Conservation (phyloP, 495 filamentous ascomycete genomes). For the Astrothelium subdiscretum region DNA sequence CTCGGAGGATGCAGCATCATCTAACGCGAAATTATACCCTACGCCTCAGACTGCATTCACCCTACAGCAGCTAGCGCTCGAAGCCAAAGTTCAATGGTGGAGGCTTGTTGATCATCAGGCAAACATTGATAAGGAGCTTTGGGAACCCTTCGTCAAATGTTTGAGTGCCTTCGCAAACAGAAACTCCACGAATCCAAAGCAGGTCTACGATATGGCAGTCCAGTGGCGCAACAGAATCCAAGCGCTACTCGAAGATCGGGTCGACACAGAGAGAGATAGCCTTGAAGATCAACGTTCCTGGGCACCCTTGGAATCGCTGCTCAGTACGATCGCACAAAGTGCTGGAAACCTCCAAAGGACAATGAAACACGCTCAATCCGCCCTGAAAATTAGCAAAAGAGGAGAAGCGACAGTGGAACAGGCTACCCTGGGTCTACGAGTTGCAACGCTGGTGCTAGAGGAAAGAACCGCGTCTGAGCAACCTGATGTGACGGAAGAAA, state of each 20-base stretch:
- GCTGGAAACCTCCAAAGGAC: neutral
- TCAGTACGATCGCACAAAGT: neutral
- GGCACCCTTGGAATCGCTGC: neutral
- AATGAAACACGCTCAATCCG: neutral
- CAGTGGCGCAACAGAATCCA: slow-evolving; percentile 2
- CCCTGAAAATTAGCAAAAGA: neutral
- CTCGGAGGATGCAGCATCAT: slow-evolving; percentile 38
- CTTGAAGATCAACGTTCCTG: neutral
- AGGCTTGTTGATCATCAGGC: slow-evolving; percentile 55
- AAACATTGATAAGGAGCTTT: slow-evolving; percentile 56
- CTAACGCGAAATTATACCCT: slow-evolving; percentile 39
- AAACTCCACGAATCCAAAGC: neutral
- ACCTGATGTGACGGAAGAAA: neutral
- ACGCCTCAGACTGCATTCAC: slow-evolving; percentile 48
- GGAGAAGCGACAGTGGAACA: neutral
- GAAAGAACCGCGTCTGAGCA: neutral
- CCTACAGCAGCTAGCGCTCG: slow-evolving; percentile 57
- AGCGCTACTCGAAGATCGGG: neutral
- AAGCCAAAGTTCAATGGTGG: slow-evolving; percentile 59
- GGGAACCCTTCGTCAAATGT: slow-evolving; percentile 57
- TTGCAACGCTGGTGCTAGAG: neutral
- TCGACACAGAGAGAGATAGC: too few species aligned
- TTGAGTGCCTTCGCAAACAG: slow-evolving; percentile 50
- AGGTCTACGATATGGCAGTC: slow-evolving; percentile 22
- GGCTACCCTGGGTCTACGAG: neutral